Evolutionary conservation across 768 basidiomycete species (phyloP).

Genomic region (Naganishia antarctica): DNA sequence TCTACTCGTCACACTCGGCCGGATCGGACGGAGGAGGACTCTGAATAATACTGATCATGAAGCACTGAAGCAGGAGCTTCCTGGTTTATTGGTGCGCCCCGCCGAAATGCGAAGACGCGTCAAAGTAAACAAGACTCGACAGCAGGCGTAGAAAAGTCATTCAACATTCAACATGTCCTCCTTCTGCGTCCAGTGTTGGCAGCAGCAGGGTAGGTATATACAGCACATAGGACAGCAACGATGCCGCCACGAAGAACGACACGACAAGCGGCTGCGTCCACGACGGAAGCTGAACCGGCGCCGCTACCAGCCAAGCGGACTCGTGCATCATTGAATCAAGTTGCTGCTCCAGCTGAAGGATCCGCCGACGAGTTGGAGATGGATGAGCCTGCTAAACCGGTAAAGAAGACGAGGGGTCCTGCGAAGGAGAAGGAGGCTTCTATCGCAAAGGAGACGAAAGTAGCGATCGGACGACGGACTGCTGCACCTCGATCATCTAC

Average conservation of each 20-base stretch:
- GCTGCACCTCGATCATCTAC: neutral
- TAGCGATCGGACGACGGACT: neutral
- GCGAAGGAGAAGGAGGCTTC: neutral
- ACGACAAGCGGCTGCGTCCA: constrained; percentile 13
- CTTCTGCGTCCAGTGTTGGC: neutral
- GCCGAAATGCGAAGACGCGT: too few relatives aligned
- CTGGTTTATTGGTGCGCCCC: constrained; percentile 11
- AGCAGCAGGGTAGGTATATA: neutral
- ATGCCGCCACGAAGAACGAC: constrained; percentile 28
- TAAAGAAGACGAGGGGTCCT: constrained; percentile 12
- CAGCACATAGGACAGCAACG: constrained; percentile 6
- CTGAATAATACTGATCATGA: too few relatives aligned
- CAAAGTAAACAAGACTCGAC: constrained; percentile 4
- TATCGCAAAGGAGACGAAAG: neutral
- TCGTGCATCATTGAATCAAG: constrained; percentile 12
- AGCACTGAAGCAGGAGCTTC: too few relatives aligned
- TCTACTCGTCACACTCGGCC: too few relatives aligned
- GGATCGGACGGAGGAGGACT: too few relatives aligned
- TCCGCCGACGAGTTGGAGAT: neutral
- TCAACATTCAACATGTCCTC: constrained; percentile 10
- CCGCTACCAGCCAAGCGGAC: neutral
- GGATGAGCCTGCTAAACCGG: constrained; percentile 14
- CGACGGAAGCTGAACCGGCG: neutral
- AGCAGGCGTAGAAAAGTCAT: constrained; percentile 15
- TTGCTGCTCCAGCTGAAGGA: constrained; percentile 8